Conservation (phyloP, 441 rosid genomes). For the Erodium chrysanthum region DNA sequence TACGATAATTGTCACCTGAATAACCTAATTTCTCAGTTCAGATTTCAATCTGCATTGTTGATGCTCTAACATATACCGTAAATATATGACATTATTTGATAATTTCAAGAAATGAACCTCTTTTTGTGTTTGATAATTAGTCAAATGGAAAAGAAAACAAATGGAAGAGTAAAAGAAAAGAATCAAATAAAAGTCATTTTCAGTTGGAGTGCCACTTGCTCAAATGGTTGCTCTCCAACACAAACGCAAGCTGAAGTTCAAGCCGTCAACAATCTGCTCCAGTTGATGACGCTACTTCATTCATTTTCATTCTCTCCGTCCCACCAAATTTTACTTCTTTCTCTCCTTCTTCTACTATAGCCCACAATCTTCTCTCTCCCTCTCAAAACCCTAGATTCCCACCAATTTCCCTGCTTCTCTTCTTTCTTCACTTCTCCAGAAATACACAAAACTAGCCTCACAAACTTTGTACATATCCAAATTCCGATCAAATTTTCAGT, state of each 20-base stretch:
- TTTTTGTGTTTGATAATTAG: no score
- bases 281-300: not conserved
- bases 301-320: not conserved
- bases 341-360: not conserved
- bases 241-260: not conserved
- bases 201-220: conserved; percentile 2
- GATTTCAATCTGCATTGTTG: no score
- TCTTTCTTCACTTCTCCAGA: no score
- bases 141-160: no score
- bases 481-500: not conserved
- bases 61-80: no score
- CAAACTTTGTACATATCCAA: not conserved
- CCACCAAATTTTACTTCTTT: not conserved
- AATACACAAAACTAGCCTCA: no score
- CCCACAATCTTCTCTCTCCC: not conserved
- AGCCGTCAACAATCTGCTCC: not conserved
- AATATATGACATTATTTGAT: no score
- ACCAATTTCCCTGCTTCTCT: no score
- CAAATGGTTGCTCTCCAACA: not conserved
- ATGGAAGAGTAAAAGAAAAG: no score
- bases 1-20: no score
- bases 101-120: no score
- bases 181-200: not conserved
- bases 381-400: not conserved
- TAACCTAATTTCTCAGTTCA: no score